Conservation (phyloP, 2,329 filamentous ascomycete species). For the Neoscytalidium dimidiatum region DNA sequence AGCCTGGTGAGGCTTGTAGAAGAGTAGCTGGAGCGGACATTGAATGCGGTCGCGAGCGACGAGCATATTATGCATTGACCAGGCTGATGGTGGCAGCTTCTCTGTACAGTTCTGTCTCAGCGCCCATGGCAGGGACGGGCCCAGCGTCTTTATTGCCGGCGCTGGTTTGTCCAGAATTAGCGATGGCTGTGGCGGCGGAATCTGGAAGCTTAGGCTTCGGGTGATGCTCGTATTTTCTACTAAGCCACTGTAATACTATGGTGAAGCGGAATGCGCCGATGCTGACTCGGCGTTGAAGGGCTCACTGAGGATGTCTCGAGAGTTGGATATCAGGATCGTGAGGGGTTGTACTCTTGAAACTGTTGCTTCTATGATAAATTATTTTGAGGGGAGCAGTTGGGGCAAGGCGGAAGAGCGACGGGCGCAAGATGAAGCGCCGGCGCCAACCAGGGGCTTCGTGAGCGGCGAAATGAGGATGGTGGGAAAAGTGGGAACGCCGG, state of each 20-base stretch:
- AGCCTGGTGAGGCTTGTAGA: no score
- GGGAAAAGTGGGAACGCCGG: constrained; percentile 2
- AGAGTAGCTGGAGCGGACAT: no score
- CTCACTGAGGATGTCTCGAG: no score
- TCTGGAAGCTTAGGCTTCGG: not conserved
- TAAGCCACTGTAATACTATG: not conserved
- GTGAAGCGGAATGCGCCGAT: not conserved
- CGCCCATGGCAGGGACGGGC: no score
- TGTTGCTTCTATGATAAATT: not conserved
- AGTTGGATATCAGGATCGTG: no score
- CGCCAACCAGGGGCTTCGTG: not conserved
- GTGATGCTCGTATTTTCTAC: not conserved
- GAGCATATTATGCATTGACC: no score
- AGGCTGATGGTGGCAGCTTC: no score
- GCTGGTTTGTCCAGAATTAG: no score
- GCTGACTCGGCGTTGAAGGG: not conserved
- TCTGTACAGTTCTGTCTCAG: no score
- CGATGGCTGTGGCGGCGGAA: not conserved
- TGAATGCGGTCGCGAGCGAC: no score
- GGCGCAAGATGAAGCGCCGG: not conserved
- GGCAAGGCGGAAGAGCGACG: not conserved
- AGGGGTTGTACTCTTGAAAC: no score
- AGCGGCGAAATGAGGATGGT: not conserved
- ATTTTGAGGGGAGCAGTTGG: not conserved
- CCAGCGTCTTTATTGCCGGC: no score